These are phyloP conservation scores for Penicillium sp. DNA, from an alignment of 2,329 filamentous ascomycete genomes.

Conservation along the genomic window DNA sequence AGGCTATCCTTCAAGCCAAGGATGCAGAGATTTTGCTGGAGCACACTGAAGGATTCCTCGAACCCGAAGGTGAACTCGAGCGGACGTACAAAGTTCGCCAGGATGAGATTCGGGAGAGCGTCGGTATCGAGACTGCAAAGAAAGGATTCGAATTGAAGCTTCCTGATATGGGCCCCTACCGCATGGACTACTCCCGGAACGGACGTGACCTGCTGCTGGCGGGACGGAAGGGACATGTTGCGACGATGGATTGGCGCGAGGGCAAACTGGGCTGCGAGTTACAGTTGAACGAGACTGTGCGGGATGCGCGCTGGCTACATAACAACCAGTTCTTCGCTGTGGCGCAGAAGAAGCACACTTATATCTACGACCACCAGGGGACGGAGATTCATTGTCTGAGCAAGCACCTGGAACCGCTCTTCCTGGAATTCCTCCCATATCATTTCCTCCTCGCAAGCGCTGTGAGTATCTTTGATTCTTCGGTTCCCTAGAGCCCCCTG, in stretches of 20 bases:
- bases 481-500: not conserved
- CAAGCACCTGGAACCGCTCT: slow-evolving; percentile 85
- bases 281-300: slow-evolving; percentile 83
- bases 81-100: slow-evolving; percentile 90
- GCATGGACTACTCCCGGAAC: slow-evolving; percentile 84
- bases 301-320: slow-evolving; percentile 88
- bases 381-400: slow-evolving; percentile 89
- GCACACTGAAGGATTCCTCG: slow-evolving; percentile 78
- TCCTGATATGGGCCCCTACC: slow-evolving; percentile 78
- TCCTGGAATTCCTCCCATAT: slow-evolving; percentile 94
- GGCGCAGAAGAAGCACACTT: slow-evolving; percentile 93
- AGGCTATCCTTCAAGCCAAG: slow-evolving; percentile 79
- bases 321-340: slow-evolving; percentile 93
- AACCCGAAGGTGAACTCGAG: slow-evolving; percentile 84
- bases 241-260: slow-evolving; percentile 93
- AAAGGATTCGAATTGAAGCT: slow-evolving; percentile 90
- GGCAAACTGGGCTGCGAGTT: slow-evolving; percentile 89
- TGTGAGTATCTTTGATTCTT: slow-evolving; percentile 48
- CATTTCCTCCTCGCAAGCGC: slow-evolving; percentile 90
- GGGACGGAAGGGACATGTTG: slow-evolving; percentile 89
- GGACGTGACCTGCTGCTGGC: slow-evolving; percentile 81
- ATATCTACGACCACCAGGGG: slow-evolving; percentile 90
- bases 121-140: slow-evolving; percentile 80
- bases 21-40: slow-evolving; percentile 94
- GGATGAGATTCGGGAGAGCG: slow-evolving; percentile 71